Evolutionary conservation across 148 eudicot genomes (phyloP).

Genomic region (Amaranthus palmeri): DNA sequence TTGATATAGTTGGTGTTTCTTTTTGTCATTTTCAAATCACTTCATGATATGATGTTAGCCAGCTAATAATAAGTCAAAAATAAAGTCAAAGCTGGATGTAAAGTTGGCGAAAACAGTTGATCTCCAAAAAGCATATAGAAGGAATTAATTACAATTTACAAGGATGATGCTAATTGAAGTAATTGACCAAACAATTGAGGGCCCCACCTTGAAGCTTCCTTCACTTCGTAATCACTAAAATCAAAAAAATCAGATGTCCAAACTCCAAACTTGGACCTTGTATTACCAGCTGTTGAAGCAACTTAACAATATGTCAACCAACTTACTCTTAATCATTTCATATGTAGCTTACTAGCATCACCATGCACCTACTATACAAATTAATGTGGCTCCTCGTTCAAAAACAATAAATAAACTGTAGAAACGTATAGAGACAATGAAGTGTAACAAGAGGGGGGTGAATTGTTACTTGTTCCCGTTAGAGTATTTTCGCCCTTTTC

Average conservation of each 20-base stretch:
- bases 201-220: conserved; percentile 2
- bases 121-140: not conserved
- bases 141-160: not conserved
- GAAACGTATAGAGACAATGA: too few relatives aligned
- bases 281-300: conserved; percentile 29
- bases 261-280: conserved; percentile 28
- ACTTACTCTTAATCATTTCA: conserved; percentile 14
- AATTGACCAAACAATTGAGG: conserved; percentile 14
- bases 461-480: too few relatives aligned
- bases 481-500: too few relatives aligned
- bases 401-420: too few relatives aligned
- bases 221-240: not conserved
- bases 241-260: conserved; percentile 29
- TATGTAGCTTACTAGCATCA: not conserved
- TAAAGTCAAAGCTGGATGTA: conserved; percentile 3
- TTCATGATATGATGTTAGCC: not conserved
- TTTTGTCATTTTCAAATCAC: too few relatives aligned
- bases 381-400: too few relatives aligned
- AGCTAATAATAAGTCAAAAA: not conserved
- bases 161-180: not conserved
- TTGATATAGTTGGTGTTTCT: too few relatives aligned
- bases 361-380: too few relatives aligned
- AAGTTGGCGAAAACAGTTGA: conserved; percentile 27
- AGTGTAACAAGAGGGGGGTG: too few relatives aligned
- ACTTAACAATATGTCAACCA: conserved; percentile 21